Evolutionary conservation across 805 yeast species (phyloP).

Genomic region (Komagataella populi): DNA sequence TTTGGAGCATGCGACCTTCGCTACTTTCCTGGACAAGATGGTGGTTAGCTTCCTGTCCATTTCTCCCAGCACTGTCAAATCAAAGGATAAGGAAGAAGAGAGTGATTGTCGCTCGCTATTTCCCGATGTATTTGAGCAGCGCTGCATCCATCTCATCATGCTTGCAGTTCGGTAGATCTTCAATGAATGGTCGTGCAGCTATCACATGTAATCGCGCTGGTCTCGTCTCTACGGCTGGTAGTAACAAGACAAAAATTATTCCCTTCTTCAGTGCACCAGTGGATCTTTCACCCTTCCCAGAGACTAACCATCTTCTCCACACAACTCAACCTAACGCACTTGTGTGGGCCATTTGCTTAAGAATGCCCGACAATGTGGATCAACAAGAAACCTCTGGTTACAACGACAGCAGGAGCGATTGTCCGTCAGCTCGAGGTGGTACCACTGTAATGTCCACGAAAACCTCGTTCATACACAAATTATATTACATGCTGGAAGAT

Average conservation of each 20-base stretch:
- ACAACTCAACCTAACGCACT: not conserved
- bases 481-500: slow-evolving; percentile 86
- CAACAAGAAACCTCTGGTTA: not conserved
- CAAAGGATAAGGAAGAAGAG: not conserved
- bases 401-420: not conserved
- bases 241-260: not conserved
- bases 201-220: not conserved
- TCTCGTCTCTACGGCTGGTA: not conserved
- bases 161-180: not conserved
- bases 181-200: not conserved
- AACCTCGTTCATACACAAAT: slow-evolving; percentile 64
- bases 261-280: not conserved
- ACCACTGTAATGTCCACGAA: slow-evolving; percentile 4
- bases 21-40: not conserved
- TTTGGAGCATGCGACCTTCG: not conserved
- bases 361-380: not conserved
- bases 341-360: not conserved
- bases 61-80: not conserved
- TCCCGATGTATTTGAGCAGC: not conserved
- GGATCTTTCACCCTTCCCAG: not conserved
- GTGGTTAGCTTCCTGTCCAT: not conserved
- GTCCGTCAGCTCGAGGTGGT: not conserved
- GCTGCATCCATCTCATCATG: not conserved
- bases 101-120: too few relatives aligned
- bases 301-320: not conserved